Evolutionary conservation across 2,329 filamentous ascomycete genomes (phyloP).

Genomic region (Colletotrichum filicis): DNA sequence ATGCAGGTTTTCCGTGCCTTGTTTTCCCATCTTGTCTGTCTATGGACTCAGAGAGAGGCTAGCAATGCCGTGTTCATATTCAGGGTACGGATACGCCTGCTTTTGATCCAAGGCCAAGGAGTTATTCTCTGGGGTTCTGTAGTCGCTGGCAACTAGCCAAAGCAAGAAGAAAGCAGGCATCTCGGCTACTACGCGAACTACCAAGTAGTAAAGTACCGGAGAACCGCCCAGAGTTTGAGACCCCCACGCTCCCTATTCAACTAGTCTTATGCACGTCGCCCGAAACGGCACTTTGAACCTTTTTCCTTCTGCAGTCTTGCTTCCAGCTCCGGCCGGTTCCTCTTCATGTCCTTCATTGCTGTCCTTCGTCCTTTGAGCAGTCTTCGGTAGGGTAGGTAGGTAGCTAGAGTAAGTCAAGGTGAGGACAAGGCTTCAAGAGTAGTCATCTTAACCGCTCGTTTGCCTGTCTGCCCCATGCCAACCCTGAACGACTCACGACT

Average conservation of each 20-base stretch:
- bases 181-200: neutral
- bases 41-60: no score
- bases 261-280: slow-evolving; percentile 29
- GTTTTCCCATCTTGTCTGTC: neutral
- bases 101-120: no score
- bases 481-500: neutral
- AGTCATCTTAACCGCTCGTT: neutral
- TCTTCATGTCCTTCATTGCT: neutral
- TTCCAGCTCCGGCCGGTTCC: neutral
- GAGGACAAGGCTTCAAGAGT: neutral
- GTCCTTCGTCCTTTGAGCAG: no score
- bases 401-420: no score
- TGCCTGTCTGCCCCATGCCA: slow-evolving; percentile 5
- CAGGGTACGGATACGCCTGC: no score
- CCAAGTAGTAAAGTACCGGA: neutral
- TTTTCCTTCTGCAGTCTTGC: slow-evolving; percentile 4
- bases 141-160: neutral
- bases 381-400: no score
- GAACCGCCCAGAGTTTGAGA: neutral
- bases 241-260: slow-evolving; percentile 26
- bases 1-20: neutral
- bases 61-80: no score
- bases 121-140: neutral
- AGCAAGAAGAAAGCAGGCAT: neutral
- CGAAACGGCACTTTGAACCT: slow-evolving; percentile 24